These are phyloP conservation scores for Neostapfia colusana DNA, from an alignment of 176 grass and related monocot genomes.

Conservation along the genomic window DNA sequence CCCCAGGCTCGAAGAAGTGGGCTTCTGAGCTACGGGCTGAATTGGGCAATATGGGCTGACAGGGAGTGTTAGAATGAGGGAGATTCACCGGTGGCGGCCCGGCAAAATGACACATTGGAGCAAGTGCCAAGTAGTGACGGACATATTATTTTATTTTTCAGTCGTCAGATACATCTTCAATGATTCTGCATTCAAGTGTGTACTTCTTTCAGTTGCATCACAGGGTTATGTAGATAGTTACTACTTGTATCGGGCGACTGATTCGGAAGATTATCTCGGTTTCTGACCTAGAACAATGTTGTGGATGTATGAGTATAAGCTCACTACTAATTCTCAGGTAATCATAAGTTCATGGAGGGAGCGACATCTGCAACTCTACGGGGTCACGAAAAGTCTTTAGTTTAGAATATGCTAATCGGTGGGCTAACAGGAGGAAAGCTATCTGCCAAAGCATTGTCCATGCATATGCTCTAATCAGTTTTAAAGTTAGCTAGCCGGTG, in stretches of 20 bases:
- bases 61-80: conserved; percentile 25
- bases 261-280: background rate
- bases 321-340: background rate
- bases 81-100: conserved; percentile 37
- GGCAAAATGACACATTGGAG: conserved; percentile 31
- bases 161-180: conserved; percentile 8
- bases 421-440: background rate
- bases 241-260: background rate
- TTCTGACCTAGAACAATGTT: background rate
- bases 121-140: conserved; percentile 27
- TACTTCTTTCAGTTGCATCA: conserved; percentile 1
- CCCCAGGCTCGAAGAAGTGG: no score
- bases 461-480: background rate
- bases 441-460: conserved; percentile 15
- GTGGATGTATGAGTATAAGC: conserved; percentile 21
- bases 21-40: no score
- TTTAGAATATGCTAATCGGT: background rate
- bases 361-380: no score
- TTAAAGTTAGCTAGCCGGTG: conserved; percentile 18
- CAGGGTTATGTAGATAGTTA: background rate
- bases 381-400: background rate
- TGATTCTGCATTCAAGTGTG: background rate
- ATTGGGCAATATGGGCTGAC: no score
- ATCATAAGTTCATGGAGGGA: conserved; percentile 11
- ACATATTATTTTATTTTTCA: conserved; percentile 26